phyloP scores from a whole-genome alignment of 179 eudicot genomes.

The Beta corolliflora region DNA sequence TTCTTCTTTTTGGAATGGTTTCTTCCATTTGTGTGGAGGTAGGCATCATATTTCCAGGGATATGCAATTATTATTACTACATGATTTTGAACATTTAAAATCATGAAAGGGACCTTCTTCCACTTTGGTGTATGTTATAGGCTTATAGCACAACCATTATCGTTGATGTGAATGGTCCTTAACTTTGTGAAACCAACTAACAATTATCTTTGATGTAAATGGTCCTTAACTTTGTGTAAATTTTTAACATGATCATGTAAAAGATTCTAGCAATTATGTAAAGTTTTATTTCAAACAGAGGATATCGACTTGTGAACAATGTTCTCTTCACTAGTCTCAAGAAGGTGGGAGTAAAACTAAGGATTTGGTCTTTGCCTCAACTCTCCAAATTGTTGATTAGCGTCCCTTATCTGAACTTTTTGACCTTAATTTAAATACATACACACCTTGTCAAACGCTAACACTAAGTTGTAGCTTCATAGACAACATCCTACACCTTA shows the following conservation, averaged over 20 bases:
- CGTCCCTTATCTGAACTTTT: not conserved
- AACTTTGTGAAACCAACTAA: not conserved
- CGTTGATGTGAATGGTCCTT: not conserved
- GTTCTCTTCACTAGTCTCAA: not conserved
- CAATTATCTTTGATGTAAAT: not conserved
- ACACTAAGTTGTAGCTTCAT: too few relatives aligned
- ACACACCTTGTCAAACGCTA: too few relatives aligned
- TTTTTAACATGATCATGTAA: not conserved
- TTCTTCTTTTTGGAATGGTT: not conserved
- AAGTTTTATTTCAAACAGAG: not conserved
- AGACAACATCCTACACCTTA: too few relatives aligned
- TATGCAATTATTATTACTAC: not conserved
- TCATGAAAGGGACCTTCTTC: not conserved
- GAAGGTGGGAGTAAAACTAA: not conserved
- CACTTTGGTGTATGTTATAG: not conserved
- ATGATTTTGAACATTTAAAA: not conserved
- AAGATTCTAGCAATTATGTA: not conserved
- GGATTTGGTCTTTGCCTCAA: not conserved
- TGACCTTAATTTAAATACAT: not conserved
- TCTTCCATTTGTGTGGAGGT: slow-evolving; percentile 1
- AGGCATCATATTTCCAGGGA: slow-evolving; percentile 9
- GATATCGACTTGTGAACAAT: not conserved
- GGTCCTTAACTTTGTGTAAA: not conserved
- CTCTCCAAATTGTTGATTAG: not conserved
- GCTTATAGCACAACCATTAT: too few relatives aligned